Evolutionary conservation across 169 alveolate genomes (phyloP).

Genomic region (Plasmodium knowlesi): DNA sequence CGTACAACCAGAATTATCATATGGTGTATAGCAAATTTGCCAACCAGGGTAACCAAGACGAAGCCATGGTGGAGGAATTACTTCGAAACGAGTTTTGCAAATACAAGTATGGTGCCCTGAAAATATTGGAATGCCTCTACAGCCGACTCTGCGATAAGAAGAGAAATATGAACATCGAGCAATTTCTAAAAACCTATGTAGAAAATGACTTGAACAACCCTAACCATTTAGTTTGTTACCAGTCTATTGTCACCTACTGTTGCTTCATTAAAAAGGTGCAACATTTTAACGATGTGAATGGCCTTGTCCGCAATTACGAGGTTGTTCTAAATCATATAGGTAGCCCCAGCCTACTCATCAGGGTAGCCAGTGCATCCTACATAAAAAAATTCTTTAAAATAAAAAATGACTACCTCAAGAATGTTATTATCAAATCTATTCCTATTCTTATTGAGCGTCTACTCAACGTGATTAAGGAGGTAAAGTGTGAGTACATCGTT

Average conservation of each 20-base stretch:
- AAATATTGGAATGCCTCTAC: conserved; percentile 52
- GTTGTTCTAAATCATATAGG: conserved; percentile 49
- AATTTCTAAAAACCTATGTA: conserved; percentile 51
- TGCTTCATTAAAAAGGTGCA: conserved; percentile 38
- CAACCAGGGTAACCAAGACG: not conserved
- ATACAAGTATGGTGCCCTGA: conserved; percentile 53
- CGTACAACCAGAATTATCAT: conserved; percentile 55
- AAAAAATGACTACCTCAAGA: conserved; percentile 42
- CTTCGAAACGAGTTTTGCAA: conserved; percentile 49
- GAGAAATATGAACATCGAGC: conserved; percentile 69
- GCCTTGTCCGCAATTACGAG: conserved; percentile 34
- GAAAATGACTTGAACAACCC: conserved; percentile 69
- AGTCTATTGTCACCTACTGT: conserved; percentile 69
- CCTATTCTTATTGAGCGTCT: conserved; percentile 56
- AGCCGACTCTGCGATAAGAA: conserved; percentile 58
- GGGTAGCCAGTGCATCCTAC: conserved; percentile 74
- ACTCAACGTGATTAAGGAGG: conserved; percentile 57
- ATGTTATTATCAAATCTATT: conserved; percentile 40
- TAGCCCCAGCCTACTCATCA: conserved; percentile 21
- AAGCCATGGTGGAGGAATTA: not conserved
- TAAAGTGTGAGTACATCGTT: conserved; percentile 67
- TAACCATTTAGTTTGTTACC: conserved; percentile 40
- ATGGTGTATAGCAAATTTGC: conserved; percentile 9
- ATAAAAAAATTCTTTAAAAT: conserved; percentile 62
- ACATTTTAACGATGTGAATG: conserved; percentile 40